A percentile compares a stretch with the other conserved stretches of the same genome.
These are phyloP conservation scores for Aspergillus diversus DNA, from an alignment of 495 filamentous ascomycete species.

Conservation along the genomic window DNA sequence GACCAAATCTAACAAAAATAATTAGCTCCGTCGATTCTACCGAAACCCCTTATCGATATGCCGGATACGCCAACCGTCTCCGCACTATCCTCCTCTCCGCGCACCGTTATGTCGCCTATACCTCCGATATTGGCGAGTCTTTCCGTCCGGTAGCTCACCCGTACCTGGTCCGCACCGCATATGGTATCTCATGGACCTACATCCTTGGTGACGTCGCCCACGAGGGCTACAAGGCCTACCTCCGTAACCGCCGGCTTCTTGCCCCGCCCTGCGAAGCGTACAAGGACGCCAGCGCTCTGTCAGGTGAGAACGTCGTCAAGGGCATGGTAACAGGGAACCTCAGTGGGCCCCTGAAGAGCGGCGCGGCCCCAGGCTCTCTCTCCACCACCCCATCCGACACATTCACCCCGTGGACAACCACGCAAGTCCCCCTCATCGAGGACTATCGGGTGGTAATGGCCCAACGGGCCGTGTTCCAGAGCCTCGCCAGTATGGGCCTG, in stretches of 20 bases:
- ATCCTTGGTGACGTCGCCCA: conserved; percentile 86
- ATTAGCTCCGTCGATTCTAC: conserved; percentile 77
- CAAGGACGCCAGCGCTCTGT: conserved; percentile 42
- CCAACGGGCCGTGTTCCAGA: conserved; percentile 88
- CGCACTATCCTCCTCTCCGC: conserved; percentile 88
- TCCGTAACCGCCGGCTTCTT: conserved; percentile 69
- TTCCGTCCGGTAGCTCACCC: conserved; percentile 94
- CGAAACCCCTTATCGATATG: conserved; percentile 84
- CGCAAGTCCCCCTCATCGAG: conserved; percentile 73
- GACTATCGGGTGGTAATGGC: conserved; percentile 92
- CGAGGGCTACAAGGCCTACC: conserved; percentile 95
- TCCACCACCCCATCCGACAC: conserved; percentile 23
- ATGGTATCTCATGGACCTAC: conserved; percentile 92
- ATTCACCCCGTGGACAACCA: conserved; percentile 37
- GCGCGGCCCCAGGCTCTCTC: not conserved
- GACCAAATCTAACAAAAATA: conserved; percentile 14
- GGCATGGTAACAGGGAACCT: conserved; percentile 50
- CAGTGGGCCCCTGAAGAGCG: conserved; percentile 21
- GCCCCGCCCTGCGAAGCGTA: conserved; percentile 44
- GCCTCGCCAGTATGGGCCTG: conserved; percentile 87
- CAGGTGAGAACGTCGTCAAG: conserved; percentile 34
- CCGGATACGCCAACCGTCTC: conserved; percentile 84
- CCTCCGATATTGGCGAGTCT: conserved; percentile 94
- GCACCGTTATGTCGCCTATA: conserved; percentile 97
- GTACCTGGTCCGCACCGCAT: conserved; percentile 76